Conservation (phyloP, 352 stramenopile species). For the Phytophthora brassicae region DNA sequence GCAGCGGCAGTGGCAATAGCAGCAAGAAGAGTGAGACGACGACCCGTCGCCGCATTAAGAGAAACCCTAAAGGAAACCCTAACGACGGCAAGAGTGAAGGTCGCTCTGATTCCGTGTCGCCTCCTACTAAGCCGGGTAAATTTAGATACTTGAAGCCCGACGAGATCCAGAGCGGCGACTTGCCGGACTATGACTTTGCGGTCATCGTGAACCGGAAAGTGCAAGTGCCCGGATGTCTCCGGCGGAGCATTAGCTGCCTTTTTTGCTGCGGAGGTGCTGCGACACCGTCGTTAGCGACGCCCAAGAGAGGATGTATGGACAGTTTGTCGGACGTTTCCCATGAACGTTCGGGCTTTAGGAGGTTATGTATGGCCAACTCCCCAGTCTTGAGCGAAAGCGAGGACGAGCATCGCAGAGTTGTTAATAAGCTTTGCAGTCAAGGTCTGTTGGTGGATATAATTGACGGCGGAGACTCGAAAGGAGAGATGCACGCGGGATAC, state of each 20-base stretch:
- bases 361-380: conserved; percentile 62
- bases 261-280: conserved; percentile 37
- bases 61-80: conserved; percentile 13
- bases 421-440: conserved; percentile 73
- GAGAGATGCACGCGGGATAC: conserved; percentile 81
- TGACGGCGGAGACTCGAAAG: conserved; percentile 76
- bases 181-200: conserved; percentile 77
- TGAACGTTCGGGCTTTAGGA: conserved; percentile 59
- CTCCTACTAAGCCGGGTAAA: conserved; percentile 36
- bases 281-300: neutral
- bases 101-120: conserved; percentile 35
- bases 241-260: conserved; percentile 27
- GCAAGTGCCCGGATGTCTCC: conserved; percentile 37
- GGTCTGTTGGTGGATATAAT: conserved; percentile 83
- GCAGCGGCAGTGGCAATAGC: conserved; percentile 13
- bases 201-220: conserved; percentile 80
- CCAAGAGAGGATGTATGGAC: conserved; percentile 23
- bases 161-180: conserved; percentile 61
- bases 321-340: conserved; percentile 35
- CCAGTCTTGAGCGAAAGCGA: conserved; percentile 62
- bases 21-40: conserved; percentile 13
- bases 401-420: conserved; percentile 79
- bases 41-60: conserved; percentile 9
- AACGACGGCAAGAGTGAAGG: conserved; percentile 17
- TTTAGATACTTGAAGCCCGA: conserved; percentile 85